Evolutionary conservation across 1,139 yeast species (phyloP).

Genomic region (Saccharomyces hybrid): DNA sequence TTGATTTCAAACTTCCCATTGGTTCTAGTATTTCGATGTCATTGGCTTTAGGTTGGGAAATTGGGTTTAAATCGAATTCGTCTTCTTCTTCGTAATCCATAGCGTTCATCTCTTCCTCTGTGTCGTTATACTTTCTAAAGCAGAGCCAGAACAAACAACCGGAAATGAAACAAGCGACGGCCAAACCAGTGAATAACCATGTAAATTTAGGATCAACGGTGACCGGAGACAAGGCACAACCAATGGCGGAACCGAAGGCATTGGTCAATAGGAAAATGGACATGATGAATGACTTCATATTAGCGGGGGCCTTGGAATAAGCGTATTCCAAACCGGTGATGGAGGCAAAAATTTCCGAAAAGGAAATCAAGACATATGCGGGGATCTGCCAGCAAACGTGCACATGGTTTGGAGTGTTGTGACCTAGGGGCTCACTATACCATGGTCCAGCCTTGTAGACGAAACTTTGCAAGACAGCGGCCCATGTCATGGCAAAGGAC

Average conservation of each 20-base stretch:
- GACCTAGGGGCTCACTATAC: slow-evolving; percentile 50
- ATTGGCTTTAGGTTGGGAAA: not conserved
- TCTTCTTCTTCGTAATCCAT: slow-evolving; percentile 37
- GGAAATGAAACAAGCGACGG: slow-evolving; percentile 49
- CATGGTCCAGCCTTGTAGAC: slow-evolving; percentile 74
- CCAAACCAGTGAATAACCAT: slow-evolving; percentile 61
- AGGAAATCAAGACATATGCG: slow-evolving; percentile 52
- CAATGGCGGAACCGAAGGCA: slow-evolving; percentile 65
- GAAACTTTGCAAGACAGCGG: slow-evolving; percentile 71
- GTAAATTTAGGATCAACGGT: slow-evolving; percentile 60
- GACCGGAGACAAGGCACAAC: slow-evolving; percentile 62
- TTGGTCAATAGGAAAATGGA: slow-evolving; percentile 55
- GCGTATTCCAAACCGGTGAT: slow-evolving; percentile 67
- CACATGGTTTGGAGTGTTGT: slow-evolving; percentile 33
- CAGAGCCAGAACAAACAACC: slow-evolving; percentile 57
- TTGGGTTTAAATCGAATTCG: slow-evolving; percentile 2
- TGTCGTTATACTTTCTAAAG: slow-evolving; percentile 49
- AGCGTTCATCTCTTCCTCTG: slow-evolving; percentile 55
- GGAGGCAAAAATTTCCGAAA: slow-evolving; percentile 62
- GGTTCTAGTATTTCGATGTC: slow-evolving; percentile 7
- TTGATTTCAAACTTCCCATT: slow-evolving; percentile 1
- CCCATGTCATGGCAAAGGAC: slow-evolving; percentile 63
- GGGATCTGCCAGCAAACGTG: slow-evolving; percentile 39
- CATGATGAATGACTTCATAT: slow-evolving; percentile 62
- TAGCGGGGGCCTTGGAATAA: slow-evolving; percentile 58